Evolutionary conservation across 139 green algal species (phyloP).

Genomic region (Volvox africanus): DNA sequence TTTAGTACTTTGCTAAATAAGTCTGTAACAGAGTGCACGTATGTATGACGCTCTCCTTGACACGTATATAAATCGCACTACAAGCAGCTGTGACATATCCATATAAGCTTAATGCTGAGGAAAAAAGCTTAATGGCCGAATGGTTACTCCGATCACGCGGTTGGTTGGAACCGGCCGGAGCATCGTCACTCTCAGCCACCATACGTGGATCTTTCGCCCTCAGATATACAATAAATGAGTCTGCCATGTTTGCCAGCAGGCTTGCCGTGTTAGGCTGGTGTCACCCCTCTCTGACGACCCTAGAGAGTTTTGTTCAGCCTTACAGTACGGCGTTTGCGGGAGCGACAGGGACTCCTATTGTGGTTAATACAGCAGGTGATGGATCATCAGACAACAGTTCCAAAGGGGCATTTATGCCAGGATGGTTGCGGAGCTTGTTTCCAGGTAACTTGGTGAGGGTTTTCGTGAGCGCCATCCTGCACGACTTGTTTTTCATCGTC

Average conservation of each 20-base stretch:
- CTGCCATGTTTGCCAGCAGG: too few species aligned
- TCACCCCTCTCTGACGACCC: too few species aligned
- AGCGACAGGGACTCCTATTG: neutral
- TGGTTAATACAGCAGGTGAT: neutral
- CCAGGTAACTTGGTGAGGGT: neutral
- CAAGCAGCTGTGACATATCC: neutral
- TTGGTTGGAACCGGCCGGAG: neutral
- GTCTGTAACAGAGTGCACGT: too few species aligned
- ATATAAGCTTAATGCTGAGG: neutral
- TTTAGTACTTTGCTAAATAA: too few species aligned
- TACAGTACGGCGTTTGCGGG: too few species aligned
- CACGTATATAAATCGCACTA: too few species aligned
- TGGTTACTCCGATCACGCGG: neutral
- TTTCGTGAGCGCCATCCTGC: too few species aligned
- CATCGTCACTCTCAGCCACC: neutral
- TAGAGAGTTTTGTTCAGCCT: too few species aligned
- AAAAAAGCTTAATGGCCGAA: neutral
- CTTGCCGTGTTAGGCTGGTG: too few species aligned
- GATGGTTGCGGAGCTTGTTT: conserved; percentile 33
- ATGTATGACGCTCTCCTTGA: too few species aligned
- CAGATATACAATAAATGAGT: neutral
- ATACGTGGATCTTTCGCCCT: neutral
- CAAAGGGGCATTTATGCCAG: neutral
- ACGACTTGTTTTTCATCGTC: neutral
- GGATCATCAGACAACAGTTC: neutral